Evolutionary conservation across 768 basidiomycete species (phyloP).

Genomic region (Mycena latifolia): DNA sequence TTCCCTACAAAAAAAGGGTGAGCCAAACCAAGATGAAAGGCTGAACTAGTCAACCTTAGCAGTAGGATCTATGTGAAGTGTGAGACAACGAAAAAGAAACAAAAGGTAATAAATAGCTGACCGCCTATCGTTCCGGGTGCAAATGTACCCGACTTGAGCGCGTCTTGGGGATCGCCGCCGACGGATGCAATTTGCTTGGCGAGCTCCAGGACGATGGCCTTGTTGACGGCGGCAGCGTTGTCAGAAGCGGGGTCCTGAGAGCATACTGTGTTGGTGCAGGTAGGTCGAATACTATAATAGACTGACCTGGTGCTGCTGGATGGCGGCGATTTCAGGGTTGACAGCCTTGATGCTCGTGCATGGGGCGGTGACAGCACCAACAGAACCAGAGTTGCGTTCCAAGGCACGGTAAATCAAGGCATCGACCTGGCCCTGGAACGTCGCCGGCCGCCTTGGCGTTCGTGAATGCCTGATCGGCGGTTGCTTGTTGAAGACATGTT

Average conservation of each 20-base stretch:
- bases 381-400: slow-evolving; percentile 72
- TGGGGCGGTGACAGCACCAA: slow-evolving; percentile 58
- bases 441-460: slow-evolving; percentile 76
- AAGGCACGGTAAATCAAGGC: slow-evolving; percentile 75
- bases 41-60: slow-evolving; percentile 44
- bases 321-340: slow-evolving; percentile 76
- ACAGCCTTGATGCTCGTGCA: slow-evolving; percentile 68
- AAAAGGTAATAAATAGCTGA: background rate
- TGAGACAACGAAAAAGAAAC: background rate
- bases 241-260: slow-evolving; percentile 70
- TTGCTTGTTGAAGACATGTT: slow-evolving; percentile 74
- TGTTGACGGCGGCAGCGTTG: slow-evolving; percentile 70
- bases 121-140: slow-evolving; percentile 61
- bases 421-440: slow-evolving; percentile 64
- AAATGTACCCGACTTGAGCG: slow-evolving; percentile 73
- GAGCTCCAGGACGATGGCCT: slow-evolving; percentile 70
- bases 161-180: slow-evolving; percentile 71
- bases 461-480: slow-evolving; percentile 78
- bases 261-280: background rate
- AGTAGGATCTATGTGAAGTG: slow-evolving; percentile 53
- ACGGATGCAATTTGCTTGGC: slow-evolving; percentile 74
- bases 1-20: slow-evolving; percentile 45
- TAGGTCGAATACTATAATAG: background rate
- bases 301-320: slow-evolving; percentile 68
- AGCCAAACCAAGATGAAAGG: too few species aligned